phyloP scores from a whole-genome alignment of 2,329 filamentous ascomycete genomes.

The Cryphonectria carpinicola region DNA sequence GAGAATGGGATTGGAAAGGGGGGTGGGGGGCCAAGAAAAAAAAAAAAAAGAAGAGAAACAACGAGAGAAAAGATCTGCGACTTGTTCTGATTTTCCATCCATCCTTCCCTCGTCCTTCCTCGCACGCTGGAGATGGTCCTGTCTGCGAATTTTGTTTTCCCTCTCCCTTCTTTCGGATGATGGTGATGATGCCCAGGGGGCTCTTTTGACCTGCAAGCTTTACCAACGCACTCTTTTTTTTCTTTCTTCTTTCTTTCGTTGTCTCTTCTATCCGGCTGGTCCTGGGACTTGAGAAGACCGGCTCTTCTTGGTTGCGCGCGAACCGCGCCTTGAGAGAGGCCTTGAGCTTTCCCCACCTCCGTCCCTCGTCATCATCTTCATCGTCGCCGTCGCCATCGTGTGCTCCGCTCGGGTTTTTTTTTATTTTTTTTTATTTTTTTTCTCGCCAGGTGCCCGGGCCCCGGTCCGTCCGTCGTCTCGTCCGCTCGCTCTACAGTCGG shows the following conservation, averaged over 20 bases:
- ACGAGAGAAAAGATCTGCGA: not conserved
- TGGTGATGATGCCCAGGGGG: not conserved
- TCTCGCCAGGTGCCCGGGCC: not conserved
- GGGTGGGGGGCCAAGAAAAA: not conserved
- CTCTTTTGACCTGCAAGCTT: not conserved
- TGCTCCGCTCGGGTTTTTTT: not conserved
- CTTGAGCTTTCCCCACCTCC: too few relatives aligned
- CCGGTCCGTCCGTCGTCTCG: not conserved
- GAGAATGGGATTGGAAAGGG: too few relatives aligned
- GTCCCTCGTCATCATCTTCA: too few relatives aligned
- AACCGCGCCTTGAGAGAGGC: not conserved
- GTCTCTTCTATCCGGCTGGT: not conserved
- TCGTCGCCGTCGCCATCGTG: not conserved
- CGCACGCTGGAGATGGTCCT: not conserved
- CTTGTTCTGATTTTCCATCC: not conserved
- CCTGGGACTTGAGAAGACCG: not conserved
- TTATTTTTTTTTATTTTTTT: not conserved
- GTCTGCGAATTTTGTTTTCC: not conserved
- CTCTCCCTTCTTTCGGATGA: not conserved
- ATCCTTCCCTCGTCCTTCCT: not conserved
- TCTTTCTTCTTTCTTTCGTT: not conserved
- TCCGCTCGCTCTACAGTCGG: not conserved
- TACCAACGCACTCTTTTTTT: not conserved
- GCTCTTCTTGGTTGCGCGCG: not conserved
- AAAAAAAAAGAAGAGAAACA: not conserved